phyloP scores from a whole-genome alignment of 1,139 yeast genomes.

The Barnettozyma hawaiiensis region DNA sequence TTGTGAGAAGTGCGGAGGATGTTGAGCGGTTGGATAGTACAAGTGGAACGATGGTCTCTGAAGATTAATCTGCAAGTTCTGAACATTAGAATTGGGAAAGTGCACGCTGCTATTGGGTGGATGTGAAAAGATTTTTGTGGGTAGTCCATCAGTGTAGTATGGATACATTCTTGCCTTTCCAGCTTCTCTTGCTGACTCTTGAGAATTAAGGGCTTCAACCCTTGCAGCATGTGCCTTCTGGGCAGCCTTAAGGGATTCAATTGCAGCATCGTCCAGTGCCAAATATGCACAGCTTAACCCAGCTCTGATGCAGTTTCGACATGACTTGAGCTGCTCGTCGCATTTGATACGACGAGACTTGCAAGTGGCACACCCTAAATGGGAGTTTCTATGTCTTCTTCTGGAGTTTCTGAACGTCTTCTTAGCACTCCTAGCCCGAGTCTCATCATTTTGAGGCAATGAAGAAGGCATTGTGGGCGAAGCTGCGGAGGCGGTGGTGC shows the following conservation, averaged over 20 bases:
- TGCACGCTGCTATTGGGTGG: conserved; percentile 6
- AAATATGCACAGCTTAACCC: conserved; percentile 51
- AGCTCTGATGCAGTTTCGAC: conserved; percentile 56
- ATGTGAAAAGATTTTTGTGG: conserved; percentile 16
- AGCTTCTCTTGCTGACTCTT: conserved; percentile 15
- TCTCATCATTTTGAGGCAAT: background rate
- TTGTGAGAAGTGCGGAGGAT: conserved; percentile 1
- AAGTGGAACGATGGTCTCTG: conserved; percentile 17
- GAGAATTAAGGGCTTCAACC: conserved; percentile 17
- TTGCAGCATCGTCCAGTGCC: conserved; percentile 44
- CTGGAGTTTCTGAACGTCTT: conserved; percentile 42
- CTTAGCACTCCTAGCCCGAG: conserved; percentile 12
- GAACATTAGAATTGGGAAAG: conserved; percentile 12
- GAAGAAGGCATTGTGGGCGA: background rate
- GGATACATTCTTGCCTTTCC: conserved; percentile 15
- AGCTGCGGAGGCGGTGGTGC: background rate
- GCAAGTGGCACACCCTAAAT: conserved; percentile 57
- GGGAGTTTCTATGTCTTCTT: conserved; percentile 59
- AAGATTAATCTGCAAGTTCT: conserved; percentile 19
- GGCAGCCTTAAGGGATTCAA: conserved; percentile 47
- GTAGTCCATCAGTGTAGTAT: conserved; percentile 18
- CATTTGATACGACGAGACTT: conserved; percentile 63
- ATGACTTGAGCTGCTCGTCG: conserved; percentile 58
- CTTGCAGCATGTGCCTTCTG: conserved; percentile 31
- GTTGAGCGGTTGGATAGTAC: conserved; percentile 1